Evolutionary conservation across 2,329 filamentous ascomycete genomes (phyloP), one percentile per base, ranked within the genome.

Genomic region (Biscogniauxia sp.): DNA sequence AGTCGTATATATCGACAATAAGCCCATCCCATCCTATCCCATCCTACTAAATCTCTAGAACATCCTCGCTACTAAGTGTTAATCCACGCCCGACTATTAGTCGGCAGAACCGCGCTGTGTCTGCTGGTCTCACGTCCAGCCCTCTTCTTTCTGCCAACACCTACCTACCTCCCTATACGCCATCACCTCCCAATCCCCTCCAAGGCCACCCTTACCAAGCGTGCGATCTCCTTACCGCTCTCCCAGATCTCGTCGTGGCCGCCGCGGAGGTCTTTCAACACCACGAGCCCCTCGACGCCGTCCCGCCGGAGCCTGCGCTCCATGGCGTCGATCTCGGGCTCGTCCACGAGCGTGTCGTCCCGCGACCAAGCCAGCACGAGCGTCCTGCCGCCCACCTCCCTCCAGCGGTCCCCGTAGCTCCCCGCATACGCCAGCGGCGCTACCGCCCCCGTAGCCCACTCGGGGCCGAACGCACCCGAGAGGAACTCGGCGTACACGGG

Each of bases 181-280:
- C 13, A 70, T 32, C 50, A 23, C 17, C 54, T 23, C 25, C 49
- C 15, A 70, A 50, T 23, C 53, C 63, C 37, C 57, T 19, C 59
- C 51, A 73, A 57, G 4, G 63, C 62, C 61, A 66, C 55, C 56
- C 61, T 54, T 51, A 84, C 71, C 19, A 84, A 73, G 56, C 75
- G 75, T 26, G 82, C 85, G 54, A 90, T 72, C 66, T 86, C 82
- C 37, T 72, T 71, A 17, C 88, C 88, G 60, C 84, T 79, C 70
- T 82, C 70, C 85, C 87, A 90, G 2, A 89, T 77, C 64, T 83
- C 81, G 73, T 91, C 84, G 73, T 92, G 89, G 45, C 78, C 78
- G 4, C 85, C 88, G 8, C 72, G 73, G 56, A 88, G 70, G 66
- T 84, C 79, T 63, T 72, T 77, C 61, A 74, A 74, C 72, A 74